phyloP scores from a whole-genome alignment of 164 flowering plant species.

The Magnolia kwangsiensis region DNA sequence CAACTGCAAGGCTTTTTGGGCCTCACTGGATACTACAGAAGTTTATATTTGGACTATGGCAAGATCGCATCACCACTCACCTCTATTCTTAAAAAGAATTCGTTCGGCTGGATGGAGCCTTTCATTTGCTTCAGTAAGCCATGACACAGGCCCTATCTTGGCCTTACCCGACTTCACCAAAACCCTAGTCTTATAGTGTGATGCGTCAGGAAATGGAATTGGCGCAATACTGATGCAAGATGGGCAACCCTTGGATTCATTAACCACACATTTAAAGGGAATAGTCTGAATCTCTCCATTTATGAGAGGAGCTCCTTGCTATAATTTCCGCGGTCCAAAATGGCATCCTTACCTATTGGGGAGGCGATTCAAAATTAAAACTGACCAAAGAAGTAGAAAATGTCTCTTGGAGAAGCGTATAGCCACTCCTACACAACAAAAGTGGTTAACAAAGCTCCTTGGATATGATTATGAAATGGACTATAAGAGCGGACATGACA shows the following conservation, averaged over 20 bases:
- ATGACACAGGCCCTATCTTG: too few species aligned
- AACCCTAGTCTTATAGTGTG: too few species aligned
- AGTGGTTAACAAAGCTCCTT: neutral
- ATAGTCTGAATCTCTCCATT: neutral
- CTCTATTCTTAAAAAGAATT: too few species aligned
- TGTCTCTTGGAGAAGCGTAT: neutral
- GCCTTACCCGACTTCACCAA: too few species aligned
- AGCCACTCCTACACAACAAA: neutral
- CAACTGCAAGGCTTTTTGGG: too few species aligned
- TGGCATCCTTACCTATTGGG: slow-evolving; percentile 7
- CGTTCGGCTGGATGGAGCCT: too few species aligned
- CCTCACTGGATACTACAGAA: too few species aligned
- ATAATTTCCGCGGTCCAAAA: neutral
- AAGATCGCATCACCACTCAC: too few species aligned
- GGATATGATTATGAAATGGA: neutral
- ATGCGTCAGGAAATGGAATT: too few species aligned
- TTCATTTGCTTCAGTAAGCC: too few species aligned
- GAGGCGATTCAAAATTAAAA: neutral
- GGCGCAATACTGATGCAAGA: too few species aligned
- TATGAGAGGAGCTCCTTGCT: slow-evolving; percentile 3
- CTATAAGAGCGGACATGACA: neutral
- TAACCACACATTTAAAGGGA: neutral
- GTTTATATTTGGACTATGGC: too few species aligned
- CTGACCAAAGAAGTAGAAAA: neutral
- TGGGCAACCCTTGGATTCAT: neutral